Evolutionary conservation across 1,284 basidiomycete species (phyloP).

Genomic region (Golubevia sp.): DNA sequence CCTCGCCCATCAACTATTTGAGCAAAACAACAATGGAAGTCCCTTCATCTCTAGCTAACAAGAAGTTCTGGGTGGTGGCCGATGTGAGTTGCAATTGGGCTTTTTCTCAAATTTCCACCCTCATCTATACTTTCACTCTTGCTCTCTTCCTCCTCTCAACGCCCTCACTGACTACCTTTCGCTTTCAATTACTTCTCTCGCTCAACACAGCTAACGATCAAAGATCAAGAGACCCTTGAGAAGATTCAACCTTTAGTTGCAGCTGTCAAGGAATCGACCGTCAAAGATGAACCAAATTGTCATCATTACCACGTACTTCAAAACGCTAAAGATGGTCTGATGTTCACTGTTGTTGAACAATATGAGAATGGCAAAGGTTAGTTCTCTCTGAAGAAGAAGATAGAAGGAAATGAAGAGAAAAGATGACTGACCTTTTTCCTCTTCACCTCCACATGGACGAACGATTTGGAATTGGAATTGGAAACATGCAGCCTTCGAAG

Average conservation of each 20-base stretch:
- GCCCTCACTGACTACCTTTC: too few relatives aligned
- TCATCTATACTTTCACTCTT: not conserved
- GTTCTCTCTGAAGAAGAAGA: too few relatives aligned
- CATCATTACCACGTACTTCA: not conserved
- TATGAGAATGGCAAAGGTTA: not conserved
- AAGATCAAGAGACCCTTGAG: not conserved
- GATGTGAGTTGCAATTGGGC: not conserved
- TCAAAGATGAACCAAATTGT: not conserved
- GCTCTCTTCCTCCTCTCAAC: not conserved
- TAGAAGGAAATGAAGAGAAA: too few relatives aligned
- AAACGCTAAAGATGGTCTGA: not conserved
- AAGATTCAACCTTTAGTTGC: not conserved
- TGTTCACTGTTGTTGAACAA: not conserved
- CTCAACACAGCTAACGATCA: not conserved
- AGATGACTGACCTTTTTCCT: too few relatives aligned
- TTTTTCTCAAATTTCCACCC: too few relatives aligned
- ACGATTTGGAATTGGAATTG: too few relatives aligned
- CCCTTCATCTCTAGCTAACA: not conserved
- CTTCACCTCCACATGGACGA: too few relatives aligned
- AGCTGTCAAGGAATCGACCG: not conserved
- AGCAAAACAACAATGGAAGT: too few relatives aligned
- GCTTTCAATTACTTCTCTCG: not conserved
- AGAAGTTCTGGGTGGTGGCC: not conserved
- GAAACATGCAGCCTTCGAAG: too few relatives aligned
- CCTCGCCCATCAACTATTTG: too few relatives aligned